Evolutionary conservation across 495 filamentous ascomycete genomes (phyloP).

Genomic region (Aspergillus bridgeri): DNA sequence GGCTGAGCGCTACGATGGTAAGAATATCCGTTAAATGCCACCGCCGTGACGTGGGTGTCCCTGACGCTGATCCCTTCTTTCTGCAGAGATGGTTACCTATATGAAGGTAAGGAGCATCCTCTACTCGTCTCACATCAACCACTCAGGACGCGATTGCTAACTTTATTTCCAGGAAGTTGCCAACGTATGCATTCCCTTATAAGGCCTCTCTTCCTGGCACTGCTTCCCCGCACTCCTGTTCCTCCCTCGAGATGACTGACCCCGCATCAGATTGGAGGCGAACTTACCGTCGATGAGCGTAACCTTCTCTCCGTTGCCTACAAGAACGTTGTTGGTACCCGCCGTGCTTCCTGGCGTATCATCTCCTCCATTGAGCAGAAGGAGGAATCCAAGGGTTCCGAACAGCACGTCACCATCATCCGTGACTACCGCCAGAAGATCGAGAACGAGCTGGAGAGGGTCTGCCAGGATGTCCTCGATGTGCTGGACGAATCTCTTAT

Average conservation of each 20-base stretch:
- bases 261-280: conserved; percentile 70
- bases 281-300: conserved; percentile 94
- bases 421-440: conserved; percentile 99
- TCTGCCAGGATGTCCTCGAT: conserved; percentile 97
- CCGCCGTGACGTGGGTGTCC: conserved; percentile 1
- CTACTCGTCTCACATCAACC: neutral
- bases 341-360: conserved; percentile 98
- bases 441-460: conserved; percentile 94
- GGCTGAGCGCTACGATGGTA: conserved; percentile 99
- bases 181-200: conserved; percentile 61
- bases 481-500: conserved; percentile 95
- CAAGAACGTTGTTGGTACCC: conserved; percentile 99
- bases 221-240: conserved; percentile 4
- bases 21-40: conserved; percentile 30
- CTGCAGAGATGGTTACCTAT: conserved; percentile 95
- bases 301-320: conserved; percentile 98
- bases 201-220: neutral
- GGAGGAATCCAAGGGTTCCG: conserved; percentile 98
- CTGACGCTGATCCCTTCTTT: conserved; percentile 23
- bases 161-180: conserved; percentile 73
- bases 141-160: conserved; percentile 30
- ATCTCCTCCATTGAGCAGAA: conserved; percentile 99
- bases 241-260: conserved; percentile 25
- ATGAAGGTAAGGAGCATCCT: conserved; percentile 76
- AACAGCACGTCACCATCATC: conserved; percentile 94